Percentiles rank a stretch among this genome's conserved stretches.
phyloP scores from a whole-genome alignment of 2,329 filamentous ascomycete genomes.

The Diaporthe vexans region DNA sequence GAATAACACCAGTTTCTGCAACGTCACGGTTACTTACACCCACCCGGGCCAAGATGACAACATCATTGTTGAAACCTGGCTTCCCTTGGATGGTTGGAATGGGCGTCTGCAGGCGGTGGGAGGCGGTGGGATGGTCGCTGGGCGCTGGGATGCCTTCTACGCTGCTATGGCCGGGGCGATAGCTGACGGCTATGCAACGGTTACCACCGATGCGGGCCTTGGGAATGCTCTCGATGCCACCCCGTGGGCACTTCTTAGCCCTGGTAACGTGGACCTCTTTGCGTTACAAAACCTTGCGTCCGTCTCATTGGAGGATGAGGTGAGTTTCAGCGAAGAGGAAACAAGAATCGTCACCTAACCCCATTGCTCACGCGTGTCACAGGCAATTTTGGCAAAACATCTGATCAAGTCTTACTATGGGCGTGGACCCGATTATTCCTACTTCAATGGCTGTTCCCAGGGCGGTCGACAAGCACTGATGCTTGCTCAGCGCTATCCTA shows the following conservation, averaged over 20 bases:
- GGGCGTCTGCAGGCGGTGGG: conserved; percentile 20
- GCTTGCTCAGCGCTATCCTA: conserved; percentile 64
- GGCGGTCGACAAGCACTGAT: conserved; percentile 72
- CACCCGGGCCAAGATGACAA: conserved; percentile 20
- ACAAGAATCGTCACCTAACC: not conserved
- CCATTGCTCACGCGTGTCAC: not conserved
- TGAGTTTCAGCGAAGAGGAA: not conserved
- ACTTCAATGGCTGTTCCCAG: conserved; percentile 71
- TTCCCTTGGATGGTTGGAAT: conserved; percentile 16
- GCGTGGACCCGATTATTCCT: conserved; percentile 56
- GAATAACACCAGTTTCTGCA: conserved; percentile 7
- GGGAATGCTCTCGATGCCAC: conserved; percentile 7
- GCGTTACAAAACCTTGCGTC: conserved; percentile 45
- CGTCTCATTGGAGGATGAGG: conserved; percentile 44
- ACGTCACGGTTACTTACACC: conserved; percentile 21
- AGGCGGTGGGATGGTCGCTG: conserved; percentile 25
- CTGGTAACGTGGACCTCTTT: conserved; percentile 45
- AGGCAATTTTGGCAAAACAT: not conserved
- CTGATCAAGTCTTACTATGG: conserved; percentile 59
- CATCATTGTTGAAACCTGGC: conserved; percentile 22
- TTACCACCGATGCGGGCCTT: conserved; percentile 47
- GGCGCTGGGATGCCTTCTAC: conserved; percentile 1
- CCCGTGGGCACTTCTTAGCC: conserved; percentile 23
- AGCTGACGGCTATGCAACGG: conserved; percentile 46
- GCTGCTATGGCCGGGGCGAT: conserved; percentile 43